A percentile compares a stretch with the other conserved stretches of the same genome.
These are phyloP conservation scores for Xanthoconium stramineum DNA, from an alignment of 768 basidiomycete genomes.

Conservation along the genomic window DNA sequence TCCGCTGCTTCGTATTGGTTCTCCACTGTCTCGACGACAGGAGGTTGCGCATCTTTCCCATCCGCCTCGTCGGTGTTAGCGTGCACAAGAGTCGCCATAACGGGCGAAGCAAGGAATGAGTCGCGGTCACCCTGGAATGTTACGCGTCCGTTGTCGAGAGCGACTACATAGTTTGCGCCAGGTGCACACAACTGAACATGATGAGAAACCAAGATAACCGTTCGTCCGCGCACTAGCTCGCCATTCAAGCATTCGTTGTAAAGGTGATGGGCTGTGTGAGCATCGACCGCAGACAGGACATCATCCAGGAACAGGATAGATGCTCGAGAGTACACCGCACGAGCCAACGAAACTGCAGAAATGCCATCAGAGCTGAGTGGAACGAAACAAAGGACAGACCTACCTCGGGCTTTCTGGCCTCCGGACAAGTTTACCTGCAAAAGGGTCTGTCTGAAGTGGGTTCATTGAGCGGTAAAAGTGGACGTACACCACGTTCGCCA, in stretches of 20 bases:
- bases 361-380: neutral
- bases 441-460: neutral
- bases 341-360: constrained; percentile 61
- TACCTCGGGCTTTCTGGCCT: constrained; percentile 68
- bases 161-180: constrained; percentile 78
- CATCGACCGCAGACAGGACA: constrained; percentile 74
- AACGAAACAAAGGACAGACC: neutral
- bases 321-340: constrained; percentile 88
- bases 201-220: constrained; percentile 89
- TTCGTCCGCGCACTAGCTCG: constrained; percentile 72
- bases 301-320: constrained; percentile 83
- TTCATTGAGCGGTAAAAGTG: neutral
- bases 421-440: constrained; percentile 38
- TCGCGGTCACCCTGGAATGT: constrained; percentile 66
- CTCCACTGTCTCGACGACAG: constrained; percentile 4
- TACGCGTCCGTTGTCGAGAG: constrained; percentile 68
- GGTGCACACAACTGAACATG: constrained; percentile 87
- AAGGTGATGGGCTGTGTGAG: constrained; percentile 79
- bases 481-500: constrained; percentile 72
- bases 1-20: constrained; percentile 5
- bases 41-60: constrained; percentile 39
- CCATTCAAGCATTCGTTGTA: constrained; percentile 78
- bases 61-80: constrained; percentile 41
- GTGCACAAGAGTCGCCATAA: constrained; percentile 66
- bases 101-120: constrained; percentile 62